phyloP scores from a whole-genome alignment of 164 flowering plant species.

The Buxus sempervirens region DNA sequence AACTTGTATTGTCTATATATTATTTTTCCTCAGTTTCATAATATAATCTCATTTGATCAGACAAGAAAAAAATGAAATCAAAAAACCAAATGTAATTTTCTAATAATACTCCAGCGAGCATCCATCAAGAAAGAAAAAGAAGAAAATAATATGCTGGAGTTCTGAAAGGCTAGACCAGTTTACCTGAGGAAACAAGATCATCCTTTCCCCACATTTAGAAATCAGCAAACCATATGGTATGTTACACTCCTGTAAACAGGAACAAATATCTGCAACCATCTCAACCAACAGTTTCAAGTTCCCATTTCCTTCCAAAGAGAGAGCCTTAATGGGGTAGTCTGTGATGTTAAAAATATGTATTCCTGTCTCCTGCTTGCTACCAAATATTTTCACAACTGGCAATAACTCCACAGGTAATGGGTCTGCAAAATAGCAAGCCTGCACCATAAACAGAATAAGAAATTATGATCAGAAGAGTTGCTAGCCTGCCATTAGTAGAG shows the following conservation, averaged over 20 bases:
- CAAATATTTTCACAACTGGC: slow-evolving; percentile 16
- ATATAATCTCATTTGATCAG: too few species aligned
- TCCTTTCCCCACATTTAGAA: slow-evolving; percentile 26
- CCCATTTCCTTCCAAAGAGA: slow-evolving; percentile 16
- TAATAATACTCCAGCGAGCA: too few species aligned
- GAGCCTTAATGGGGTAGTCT: slow-evolving; percentile 28
- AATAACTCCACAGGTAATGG: slow-evolving; percentile 31
- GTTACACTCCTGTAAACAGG: slow-evolving; percentile 14
- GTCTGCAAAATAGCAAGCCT: slow-evolving; percentile 34
- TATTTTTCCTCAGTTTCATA: too few species aligned
- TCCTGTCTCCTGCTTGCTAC: slow-evolving; percentile 10
- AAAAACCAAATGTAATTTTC: too few species aligned
- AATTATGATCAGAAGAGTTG: background rate
- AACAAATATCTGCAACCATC: slow-evolving; percentile 22
- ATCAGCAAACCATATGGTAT: slow-evolving; percentile 22
- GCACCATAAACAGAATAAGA: background rate
- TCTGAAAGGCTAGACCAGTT: background rate
- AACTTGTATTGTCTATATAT: too few species aligned
- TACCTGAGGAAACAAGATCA: slow-evolving; percentile 36
- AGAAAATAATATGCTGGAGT: background rate
- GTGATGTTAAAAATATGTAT: slow-evolving; percentile 13
- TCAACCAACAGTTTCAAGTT: slow-evolving; percentile 13
- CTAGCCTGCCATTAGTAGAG: background rate
- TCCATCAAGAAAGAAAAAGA: too few species aligned
- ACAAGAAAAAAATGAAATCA: too few species aligned